Base-by-base conservation (phyloP, 2,329 filamentous ascomycete species). In the Neonectria magnoliae region DNA sequence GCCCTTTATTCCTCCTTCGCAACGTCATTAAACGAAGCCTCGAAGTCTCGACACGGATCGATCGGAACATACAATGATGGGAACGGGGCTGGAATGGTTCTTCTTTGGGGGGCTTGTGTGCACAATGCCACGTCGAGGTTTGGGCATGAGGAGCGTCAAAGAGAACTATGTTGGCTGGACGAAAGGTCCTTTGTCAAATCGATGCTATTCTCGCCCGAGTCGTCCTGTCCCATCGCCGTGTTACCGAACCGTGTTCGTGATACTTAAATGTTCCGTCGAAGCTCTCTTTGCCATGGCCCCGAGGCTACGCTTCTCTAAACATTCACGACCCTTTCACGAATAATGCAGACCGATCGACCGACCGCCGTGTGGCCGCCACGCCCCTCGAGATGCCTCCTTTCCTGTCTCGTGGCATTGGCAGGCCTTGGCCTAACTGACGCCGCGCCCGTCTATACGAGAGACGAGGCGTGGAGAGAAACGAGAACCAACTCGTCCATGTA, bases 251-350 rank as follows among this genome's bases (percentile, higher is more conserved):
- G 11, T 44, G 10, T 29, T 57, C 18, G 29, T 45, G 18, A 22
- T 44, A 51, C 33, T 45, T 63, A 59, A 27, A 54, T 59, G 45
- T 33, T 31, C 53, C 47, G 61, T 61, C 69, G 18, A 55, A 27
- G 14, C 38, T 55, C 38, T 36, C 47, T 31, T 22, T 44, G 20
- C 53, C 38, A 69, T 61, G 58, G 27, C 27, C 38, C 29, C 33
- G 50, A 62, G 51, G 33, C 20, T 10, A 56, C 29, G n/a, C 25
- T 8, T 20, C 11, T 33, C 16, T 14, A 7, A 41, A 38, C 33
- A 16, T 22, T 50, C 42, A 59, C 50, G 50, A 42, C 55, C 25
- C 3, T 36, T 38, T 29, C 33, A 22, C 60, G 53, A 62, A 63
- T 41, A 4, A 60, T 53, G 36, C 14, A 59, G 18, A 54, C 44